Evolutionary conservation across 305 asterid genomes (phyloP).

Genomic region (Fraxinus platypoda): DNA sequence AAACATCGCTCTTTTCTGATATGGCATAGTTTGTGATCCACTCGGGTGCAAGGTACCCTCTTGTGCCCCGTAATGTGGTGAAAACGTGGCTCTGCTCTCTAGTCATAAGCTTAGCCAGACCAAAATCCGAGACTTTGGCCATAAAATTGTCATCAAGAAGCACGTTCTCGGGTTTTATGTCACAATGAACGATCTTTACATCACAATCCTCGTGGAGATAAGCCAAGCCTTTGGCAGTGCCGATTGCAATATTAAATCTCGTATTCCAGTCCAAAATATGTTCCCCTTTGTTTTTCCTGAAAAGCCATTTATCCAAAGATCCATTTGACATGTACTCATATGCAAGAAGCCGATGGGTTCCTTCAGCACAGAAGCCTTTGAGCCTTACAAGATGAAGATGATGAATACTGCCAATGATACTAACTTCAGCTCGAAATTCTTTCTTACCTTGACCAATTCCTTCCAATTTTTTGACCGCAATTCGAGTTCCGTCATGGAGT

Average conservation of each 20-base stretch:
- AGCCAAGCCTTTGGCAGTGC: slow-evolving; percentile 27
- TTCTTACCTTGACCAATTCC: not conserved
- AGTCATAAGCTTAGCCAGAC: slow-evolving; percentile 22
- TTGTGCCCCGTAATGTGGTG: not conserved
- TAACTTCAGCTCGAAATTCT: not conserved
- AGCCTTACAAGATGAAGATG: slow-evolving; percentile 23
- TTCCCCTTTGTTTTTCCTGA: slow-evolving; percentile 16
- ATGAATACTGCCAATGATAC: not conserved
- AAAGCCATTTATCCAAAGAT: not conserved
- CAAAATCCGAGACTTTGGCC: slow-evolving; percentile 30
- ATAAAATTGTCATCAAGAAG: not conserved
- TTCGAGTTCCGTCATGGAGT: not conserved
- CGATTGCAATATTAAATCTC: slow-evolving; percentile 16
- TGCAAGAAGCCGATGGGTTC: slow-evolving; percentile 4
- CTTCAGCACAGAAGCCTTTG: slow-evolving; percentile 14
- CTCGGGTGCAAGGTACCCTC: not conserved
- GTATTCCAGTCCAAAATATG: slow-evolving; percentile 9
- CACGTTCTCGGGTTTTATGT: slow-evolving; percentile 20
- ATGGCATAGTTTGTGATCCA: not conserved
- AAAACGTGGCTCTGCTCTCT: slow-evolving; percentile 17
- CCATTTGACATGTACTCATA: slow-evolving; percentile 22
- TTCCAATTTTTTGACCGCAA: not conserved
- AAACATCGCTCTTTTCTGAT: not conserved
- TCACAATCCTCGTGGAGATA: slow-evolving; percentile 27
- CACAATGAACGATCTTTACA: slow-evolving; percentile 18